Evolutionary conservation across 129 eudicot species (phyloP), one percentile per base, ranked within the genome.

Genomic region (Artemisia annua): DNA sequence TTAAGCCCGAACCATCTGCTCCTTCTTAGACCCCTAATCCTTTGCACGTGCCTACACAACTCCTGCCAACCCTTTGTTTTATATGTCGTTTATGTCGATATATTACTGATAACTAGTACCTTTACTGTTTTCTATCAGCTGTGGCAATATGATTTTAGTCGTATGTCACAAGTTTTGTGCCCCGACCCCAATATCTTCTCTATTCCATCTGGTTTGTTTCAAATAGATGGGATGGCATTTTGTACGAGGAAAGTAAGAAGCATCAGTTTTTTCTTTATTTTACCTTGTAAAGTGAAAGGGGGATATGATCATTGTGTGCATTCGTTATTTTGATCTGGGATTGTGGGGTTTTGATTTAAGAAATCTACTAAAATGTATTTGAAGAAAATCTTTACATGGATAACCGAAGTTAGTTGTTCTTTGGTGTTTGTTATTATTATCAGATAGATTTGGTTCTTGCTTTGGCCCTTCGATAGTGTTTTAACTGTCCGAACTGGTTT

Each of bases 1-100:
- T 93, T 59, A 93, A 93, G 80, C 87, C 96, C 11, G 95, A 93
- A 80, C 84, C 96, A 53, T 71, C 87, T 1, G 85, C 84, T 11
- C 94, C 96, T 11, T 79, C 89, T 10, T 92, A 76, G 75, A 78
- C 74, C 57, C 28, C 68, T 70, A 35, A 20, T 48, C 52, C 16
- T 49, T 52, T 72, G 87, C 87, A 85, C 81, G 90, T 82, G 90
- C 90, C 87, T 72, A 39, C 67, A 39, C 73, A 83, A 73, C 90
- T 82, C 90, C 86, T 55, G 8, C 44, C 39, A 14, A 46, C 48
- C 78, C 65, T 24, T 63, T 63, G 69, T 69, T 70, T 14, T 52
- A 77, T 66, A 17, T 64, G 64, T 44, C 50, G 54, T 77, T 22
- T 39, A 50, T 60, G 60, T 76, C 35, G 44, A 35, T 35, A 35